phyloP scores from a whole-genome alignment of 345 rosid genomes.

The Salix viminalis region DNA sequence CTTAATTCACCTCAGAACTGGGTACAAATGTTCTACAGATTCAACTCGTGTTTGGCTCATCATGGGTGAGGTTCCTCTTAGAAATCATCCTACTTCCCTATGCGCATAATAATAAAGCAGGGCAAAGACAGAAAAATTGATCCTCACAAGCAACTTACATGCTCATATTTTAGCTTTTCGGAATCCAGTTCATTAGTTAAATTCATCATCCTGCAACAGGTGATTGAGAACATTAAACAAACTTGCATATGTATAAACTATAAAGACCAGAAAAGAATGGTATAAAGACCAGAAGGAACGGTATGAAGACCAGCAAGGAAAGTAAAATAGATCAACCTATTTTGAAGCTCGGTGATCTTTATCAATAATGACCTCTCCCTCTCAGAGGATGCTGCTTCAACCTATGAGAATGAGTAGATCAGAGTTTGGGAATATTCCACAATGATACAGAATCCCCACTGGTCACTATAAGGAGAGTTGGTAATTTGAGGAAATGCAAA shows the following conservation, averaged over 20 bases:
- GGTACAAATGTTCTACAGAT: background rate
- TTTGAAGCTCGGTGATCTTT: conserved; percentile 68
- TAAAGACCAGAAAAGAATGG: no score
- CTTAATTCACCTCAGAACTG: background rate
- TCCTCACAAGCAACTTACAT: conserved; percentile 43
- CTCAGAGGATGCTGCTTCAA: conserved; percentile 52
- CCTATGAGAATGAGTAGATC: conserved; percentile 39
- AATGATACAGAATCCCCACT: background rate
- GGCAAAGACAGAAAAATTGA: background rate
- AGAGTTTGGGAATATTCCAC: background rate
- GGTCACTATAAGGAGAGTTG: background rate
- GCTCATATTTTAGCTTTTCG: conserved; percentile 61
- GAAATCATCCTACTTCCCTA: background rate
- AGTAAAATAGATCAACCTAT: conserved; percentile 33
- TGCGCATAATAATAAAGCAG: background rate
- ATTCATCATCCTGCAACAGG: conserved; percentile 56
- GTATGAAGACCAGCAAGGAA: conserved; percentile 1
- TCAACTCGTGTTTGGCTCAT: background rate
- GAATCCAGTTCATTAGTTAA: conserved; percentile 68
- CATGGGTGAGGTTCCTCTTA: background rate
- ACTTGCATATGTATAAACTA: background rate
- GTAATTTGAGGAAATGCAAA: background rate
- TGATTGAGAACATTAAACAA: conserved; percentile 8
- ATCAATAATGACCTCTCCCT: conserved; percentile 62
- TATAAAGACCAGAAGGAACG: no score